A percentile compares a stretch with the other conserved stretches of the same genome.
These are phyloP conservation scores for Solanum sitiens DNA, from an alignment of 257 asterid genomes.

Conservation along the genomic window DNA sequence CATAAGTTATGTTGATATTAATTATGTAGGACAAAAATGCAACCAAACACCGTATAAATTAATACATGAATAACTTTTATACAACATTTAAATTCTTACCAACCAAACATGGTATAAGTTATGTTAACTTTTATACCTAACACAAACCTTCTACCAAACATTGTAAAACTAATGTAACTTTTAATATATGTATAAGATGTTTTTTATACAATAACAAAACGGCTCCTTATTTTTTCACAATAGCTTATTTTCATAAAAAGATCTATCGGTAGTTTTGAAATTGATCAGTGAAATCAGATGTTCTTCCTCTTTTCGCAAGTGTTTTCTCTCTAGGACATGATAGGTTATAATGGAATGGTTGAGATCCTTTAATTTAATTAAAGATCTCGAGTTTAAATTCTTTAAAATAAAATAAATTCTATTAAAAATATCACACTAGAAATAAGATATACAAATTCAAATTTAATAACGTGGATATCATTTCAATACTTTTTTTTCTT, in stretches of 20 bases:
- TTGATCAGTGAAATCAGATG: background rate
- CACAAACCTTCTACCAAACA: too few relatives aligned
- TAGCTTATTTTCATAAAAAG: background rate
- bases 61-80: too few relatives aligned
- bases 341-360: background rate
- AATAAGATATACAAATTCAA: accelerated
- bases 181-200: too few relatives aligned
- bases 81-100: too few relatives aligned
- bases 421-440: accelerated
- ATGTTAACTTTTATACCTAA: too few relatives aligned
- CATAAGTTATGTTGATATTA: too few relatives aligned
- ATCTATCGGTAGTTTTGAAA: background rate
- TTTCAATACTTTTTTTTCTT: background rate
- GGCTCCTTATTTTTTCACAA: background rate
- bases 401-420: background rate
- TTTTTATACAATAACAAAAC: too few relatives aligned
- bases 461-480: accelerated
- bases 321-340: background rate
- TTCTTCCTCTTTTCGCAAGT: background rate
- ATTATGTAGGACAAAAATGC: too few relatives aligned
- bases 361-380: background rate
- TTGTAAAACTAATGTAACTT: too few relatives aligned
- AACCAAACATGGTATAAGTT: too few relatives aligned
- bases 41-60: too few relatives aligned
- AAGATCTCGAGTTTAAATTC: background rate